These are phyloP conservation scores for Fusarium decemcellulare DNA, from an alignment of 2,329 filamentous ascomycete species.

Conservation along the genomic window DNA sequence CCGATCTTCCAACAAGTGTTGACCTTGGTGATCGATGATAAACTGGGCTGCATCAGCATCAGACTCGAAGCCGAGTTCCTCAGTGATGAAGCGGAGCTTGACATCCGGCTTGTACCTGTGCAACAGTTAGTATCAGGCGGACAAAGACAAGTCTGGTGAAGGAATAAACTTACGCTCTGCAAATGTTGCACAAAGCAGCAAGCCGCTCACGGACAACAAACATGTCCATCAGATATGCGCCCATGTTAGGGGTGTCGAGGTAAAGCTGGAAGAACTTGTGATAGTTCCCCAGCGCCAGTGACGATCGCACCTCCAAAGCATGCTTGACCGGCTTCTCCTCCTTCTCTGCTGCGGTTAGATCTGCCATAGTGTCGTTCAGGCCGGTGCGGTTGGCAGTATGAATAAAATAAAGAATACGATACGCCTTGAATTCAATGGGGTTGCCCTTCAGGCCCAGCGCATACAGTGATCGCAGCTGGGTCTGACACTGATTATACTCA, in stretches of 20 bases:
- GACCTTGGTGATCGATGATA: conserved; percentile 83
- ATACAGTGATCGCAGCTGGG: conserved; percentile 94
- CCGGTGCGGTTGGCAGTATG: conserved; percentile 98
- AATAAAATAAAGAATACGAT: conserved; percentile 99
- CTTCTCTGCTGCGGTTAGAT: conserved; percentile 99
- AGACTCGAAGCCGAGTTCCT: conserved; percentile 96
- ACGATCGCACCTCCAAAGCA: conserved; percentile 90
- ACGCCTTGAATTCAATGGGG: conserved; percentile 96
- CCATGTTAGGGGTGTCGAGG: conserved; percentile 95
- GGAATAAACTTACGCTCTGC: conserved; percentile 84
- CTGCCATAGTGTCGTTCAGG: conserved; percentile 97
- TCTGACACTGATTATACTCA: conserved; percentile 99
- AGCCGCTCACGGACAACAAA: conserved; percentile 96
- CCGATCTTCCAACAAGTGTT: conserved; percentile 83
- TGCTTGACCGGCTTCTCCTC: conserved; percentile 87
- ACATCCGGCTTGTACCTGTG: conserved; percentile 92
- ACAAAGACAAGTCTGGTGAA: not conserved
- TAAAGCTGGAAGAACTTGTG: conserved; percentile 99
- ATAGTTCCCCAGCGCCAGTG: conserved; percentile 94
- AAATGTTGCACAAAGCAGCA: conserved; percentile 90
- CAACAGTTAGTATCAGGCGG: conserved; percentile 60
- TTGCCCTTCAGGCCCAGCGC: conserved; percentile 88
- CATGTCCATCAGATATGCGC: conserved; percentile 99
- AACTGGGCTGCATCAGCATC: conserved; percentile 93
- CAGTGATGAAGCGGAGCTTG: conserved; percentile 90